Evolutionary conservation across 129 eudicot species (phyloP), one percentile per base, ranked within the genome.

Genomic region (Centella asiatica): DNA sequence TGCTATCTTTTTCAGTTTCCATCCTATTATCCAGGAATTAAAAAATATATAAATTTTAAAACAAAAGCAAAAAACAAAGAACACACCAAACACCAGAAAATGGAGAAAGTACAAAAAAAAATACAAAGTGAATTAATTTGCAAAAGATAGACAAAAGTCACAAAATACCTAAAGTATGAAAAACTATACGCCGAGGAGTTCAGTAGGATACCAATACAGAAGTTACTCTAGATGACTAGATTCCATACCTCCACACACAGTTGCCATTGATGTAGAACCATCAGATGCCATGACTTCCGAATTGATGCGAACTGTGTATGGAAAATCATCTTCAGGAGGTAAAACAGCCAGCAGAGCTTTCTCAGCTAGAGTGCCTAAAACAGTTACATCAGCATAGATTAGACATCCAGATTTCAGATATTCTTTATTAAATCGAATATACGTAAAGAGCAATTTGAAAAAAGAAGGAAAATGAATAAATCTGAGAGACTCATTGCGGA

Each of bases 201-300:
- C 60, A 47, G 23, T 48, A 28, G 24, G 32, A 22, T 29, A n/a
- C 19, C 9, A 40, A 44, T 34, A 19, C 22, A 13, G 45, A 14
- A 40, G n/a, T 44, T 39, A 50, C 23, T 39, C 64, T 36, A 60
- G 64, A 48, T 68, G 28, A 49, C 64, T 36, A 60, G 64, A 48
- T 68, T 34, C 42, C 24, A 52, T 79, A 90, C 98, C 98, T 77
- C 94, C 98, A 80, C 95, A 90, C 31, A 90, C 98, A 48, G 94
- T 81, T 70, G 98, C 98, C 98, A 90, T 90, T 47, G 98, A 90
- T 19, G 98, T 90, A 26, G 98, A 90, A 40, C 98, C 98, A 82
- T 90, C 98, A 70, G 95, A 90, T 15, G 94, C 94, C 98, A 90
- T 90, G 64, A 90, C 98, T 80, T 86, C 98, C 31, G 98, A 83